Percentiles rank a stretch among this genome's conserved stretches.
phyloP scores from a whole-genome alignment of 2,329 filamentous ascomycete species.

The Colletotrichum higginsianum region DNA sequence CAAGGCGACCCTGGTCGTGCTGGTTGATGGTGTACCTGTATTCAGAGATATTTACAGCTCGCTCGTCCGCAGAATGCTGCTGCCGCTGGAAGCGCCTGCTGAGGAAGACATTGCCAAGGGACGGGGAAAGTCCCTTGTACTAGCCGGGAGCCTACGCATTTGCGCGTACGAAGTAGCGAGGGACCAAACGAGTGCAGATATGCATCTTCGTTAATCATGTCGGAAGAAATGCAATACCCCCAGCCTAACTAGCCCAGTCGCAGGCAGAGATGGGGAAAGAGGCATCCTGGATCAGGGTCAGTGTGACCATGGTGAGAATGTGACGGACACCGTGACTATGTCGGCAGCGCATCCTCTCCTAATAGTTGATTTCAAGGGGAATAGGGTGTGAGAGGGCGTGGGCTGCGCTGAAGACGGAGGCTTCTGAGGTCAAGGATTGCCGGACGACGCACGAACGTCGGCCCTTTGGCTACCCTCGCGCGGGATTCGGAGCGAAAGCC shows the following conservation, averaged over 20 bases:
- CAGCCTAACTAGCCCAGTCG: neutral
- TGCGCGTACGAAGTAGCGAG: neutral
- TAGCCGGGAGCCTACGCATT: neutral
- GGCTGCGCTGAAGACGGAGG: neutral
- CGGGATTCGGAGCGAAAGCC: neutral
- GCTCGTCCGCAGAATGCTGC: neutral
- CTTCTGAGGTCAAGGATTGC: neutral
- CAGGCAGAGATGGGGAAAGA: neutral
- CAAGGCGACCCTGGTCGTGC: neutral
- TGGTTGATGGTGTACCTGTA: neutral
- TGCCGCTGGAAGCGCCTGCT: constrained; percentile 21
- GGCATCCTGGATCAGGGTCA: neutral
- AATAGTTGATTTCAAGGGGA: neutral
- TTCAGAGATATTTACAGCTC: too few species aligned
- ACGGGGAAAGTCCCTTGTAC: neutral
- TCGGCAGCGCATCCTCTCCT: neutral
- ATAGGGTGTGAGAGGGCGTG: neutral
- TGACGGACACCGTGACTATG: neutral
- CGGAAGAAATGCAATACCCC: constrained; percentile 9
- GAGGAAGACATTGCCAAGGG: neutral
- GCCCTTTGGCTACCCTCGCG: neutral
- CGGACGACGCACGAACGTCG: neutral
- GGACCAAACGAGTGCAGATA: neutral
- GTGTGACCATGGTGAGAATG: neutral
- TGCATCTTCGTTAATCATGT: constrained; percentile 11